Conservation (phyloP, 768 basidiomycete species). For the Rubroboletus satanas region DNA sequence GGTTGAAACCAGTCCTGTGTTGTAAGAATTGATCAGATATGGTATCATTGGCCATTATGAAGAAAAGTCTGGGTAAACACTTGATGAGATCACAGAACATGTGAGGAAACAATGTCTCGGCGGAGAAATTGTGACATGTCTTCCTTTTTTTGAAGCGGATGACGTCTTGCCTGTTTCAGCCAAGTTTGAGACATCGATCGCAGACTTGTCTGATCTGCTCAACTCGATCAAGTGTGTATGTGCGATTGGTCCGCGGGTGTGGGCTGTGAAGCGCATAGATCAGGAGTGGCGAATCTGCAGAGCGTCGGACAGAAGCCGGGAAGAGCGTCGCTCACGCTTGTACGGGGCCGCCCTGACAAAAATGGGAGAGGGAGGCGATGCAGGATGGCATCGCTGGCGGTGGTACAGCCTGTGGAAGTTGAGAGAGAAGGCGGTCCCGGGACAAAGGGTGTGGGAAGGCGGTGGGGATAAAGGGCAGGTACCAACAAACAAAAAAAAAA, state of each 20-base stretch:
- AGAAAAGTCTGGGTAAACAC: too few species aligned
- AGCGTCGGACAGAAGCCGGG: not conserved
- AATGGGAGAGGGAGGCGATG: conserved; percentile 4
- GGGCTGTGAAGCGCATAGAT: not conserved
- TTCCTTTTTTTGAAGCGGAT: not conserved
- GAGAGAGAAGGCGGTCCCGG: not conserved
- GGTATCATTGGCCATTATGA: too few species aligned
- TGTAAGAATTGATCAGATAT: too few species aligned
- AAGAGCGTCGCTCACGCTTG: not conserved
- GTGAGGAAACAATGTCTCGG: not conserved
- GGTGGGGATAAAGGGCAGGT: conserved; percentile 21
- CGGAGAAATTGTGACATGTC: not conserved
- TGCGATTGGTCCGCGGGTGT: too few species aligned
- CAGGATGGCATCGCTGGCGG: not conserved
- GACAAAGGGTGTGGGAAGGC: conserved; percentile 8
- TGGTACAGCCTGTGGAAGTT: not conserved
- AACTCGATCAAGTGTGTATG: not conserved
- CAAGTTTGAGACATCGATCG: not conserved
- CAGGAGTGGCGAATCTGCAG: not conserved
- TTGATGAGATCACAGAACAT: too few species aligned
- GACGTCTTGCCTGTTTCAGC: not conserved
- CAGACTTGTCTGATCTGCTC: not conserved
- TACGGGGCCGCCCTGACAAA: too few species aligned
- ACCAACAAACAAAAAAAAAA: not conserved
- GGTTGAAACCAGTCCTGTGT: too few species aligned